Percentiles rank a stretch among this genome's conserved stretches.
These are phyloP conservation scores for Lodderomyces margitis DNA, from an alignment of 1,139 yeast genomes.

Conservation along the genomic window DNA sequence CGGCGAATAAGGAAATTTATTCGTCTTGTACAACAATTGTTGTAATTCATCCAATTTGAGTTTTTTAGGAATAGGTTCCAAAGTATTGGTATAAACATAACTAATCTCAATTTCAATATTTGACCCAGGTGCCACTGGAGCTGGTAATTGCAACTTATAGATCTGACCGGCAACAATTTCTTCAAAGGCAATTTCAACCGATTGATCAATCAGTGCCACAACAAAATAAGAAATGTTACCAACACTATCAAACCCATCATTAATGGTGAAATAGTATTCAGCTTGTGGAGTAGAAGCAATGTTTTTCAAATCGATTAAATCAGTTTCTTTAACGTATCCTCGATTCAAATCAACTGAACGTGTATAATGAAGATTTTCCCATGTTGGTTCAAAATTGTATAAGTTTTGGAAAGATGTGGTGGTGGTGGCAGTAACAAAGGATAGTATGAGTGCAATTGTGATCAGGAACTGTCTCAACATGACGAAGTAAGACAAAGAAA, in stretches of 20 bases:
- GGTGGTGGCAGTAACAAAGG: conserved; percentile 8
- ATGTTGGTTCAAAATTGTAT: conserved; percentile 17
- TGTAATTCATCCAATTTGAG: conserved; percentile 65
- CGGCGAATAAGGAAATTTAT: conserved; percentile 59
- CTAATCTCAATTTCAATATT: conserved; percentile 51
- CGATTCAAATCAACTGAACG: conserved; percentile 63
- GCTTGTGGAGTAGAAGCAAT: conserved; percentile 51
- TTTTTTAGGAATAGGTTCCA: conserved; percentile 63
- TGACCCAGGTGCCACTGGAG: conserved; percentile 66
- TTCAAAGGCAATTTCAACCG: conserved; percentile 27
- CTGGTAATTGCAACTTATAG: conserved; percentile 53
- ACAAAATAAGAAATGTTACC: conserved; percentile 50
- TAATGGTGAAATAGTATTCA: conserved; percentile 56
- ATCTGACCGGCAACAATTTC: conserved; percentile 30
- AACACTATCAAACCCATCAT: conserved; percentile 43
- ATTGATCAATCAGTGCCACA: conserved; percentile 24
- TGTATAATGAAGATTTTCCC: conserved; percentile 48
- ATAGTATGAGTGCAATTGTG: conserved; percentile 10
- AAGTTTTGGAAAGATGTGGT: conserved; percentile 4
- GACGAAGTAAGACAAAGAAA: background rate
- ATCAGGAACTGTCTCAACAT: conserved; percentile 12
- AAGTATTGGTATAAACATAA: conserved; percentile 47
- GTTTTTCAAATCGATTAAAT: conserved; percentile 58
- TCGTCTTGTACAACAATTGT: conserved; percentile 51
- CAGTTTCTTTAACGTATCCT: conserved; percentile 65